Evolutionary conservation across 805 yeast species (phyloP), one percentile per base, ranked within the genome.

Genomic region (Yamadazyma laniorum): DNA sequence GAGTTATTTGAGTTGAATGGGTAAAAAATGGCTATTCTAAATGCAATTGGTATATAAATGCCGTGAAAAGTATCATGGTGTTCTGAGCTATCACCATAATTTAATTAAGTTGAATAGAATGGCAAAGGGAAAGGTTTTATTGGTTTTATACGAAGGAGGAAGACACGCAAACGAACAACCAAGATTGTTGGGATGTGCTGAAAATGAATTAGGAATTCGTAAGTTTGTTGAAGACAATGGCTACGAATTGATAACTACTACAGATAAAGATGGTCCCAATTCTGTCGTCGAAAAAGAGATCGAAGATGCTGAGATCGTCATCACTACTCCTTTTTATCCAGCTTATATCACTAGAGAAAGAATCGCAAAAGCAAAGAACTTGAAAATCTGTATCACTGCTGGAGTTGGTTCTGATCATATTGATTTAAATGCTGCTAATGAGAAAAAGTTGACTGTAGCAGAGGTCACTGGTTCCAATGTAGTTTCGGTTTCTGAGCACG

Each of bases 391-490:
- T 43, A 71, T 83, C 50, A 85, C 90, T 34, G 95, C 95, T 7
- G 95, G 93, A 51, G 89, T 85, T 43, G 95, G 95, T 9, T 80
- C 88, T 15, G 93, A 85, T 58, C 93, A 85, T 61, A 71, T 84
- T 45, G 91, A 84, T 54, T 70, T 85, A 51, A 73, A 73, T 49
- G 84, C 84, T 50, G 80, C 86, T 47, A 76, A 79, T 49, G 79
- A 75, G 47, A 66, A 67, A 43, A 74, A 77, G 45, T 76, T 85
- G 53, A 72, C 83, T 13, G 93, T 85, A 14, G 67, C 79, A 34
- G 93, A 85, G 63, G 93, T 85, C 38, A 85, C 95, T 18, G 91
- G 93, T 5, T 82, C 89, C 37, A 85, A 85, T 57, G 89, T 84
- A 34, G 75, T 73, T 16, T 80, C 89, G 12, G 93, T 85, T 32